Evolutionary conservation across 2,329 filamentous ascomycete species (phyloP).

Genomic region (Pseudocercospora fuligena): DNA sequence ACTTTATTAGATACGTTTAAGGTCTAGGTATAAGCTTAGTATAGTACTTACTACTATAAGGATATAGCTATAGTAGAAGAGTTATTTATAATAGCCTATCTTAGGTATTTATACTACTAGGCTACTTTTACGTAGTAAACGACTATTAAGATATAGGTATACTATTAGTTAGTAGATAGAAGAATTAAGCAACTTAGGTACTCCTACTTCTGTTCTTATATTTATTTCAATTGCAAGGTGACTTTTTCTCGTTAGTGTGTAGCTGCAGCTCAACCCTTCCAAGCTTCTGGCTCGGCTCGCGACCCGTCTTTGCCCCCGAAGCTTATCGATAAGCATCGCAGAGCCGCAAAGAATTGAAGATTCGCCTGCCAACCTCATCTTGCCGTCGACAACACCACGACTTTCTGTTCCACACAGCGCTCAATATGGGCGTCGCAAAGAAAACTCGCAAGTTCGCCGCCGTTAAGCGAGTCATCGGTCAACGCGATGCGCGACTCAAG

Average conservation of each 20-base stretch:
- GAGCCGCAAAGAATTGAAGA: slow-evolving; percentile 1
- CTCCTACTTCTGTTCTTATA: too few species aligned
- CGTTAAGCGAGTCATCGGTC: slow-evolving; percentile 82
- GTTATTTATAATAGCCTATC: slow-evolving; percentile 1
- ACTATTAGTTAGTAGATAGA: background rate
- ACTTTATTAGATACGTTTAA: slow-evolving; percentile 4
- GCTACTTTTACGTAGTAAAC: background rate
- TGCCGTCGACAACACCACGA: background rate
- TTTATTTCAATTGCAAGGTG: too few species aligned
- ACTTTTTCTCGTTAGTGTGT: too few species aligned
- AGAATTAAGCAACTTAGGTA: background rate
- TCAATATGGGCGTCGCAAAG: slow-evolving; percentile 81
- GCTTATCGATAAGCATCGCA: slow-evolving; percentile 5
- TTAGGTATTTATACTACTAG: background rate
- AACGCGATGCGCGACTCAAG: slow-evolving; percentile 79
- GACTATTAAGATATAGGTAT: background rate
- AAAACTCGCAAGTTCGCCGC: slow-evolving; percentile 88
- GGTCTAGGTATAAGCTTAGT: slow-evolving; percentile 4
- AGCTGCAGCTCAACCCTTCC: too few species aligned
- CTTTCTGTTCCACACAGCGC: background rate
- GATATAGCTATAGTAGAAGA: background rate
- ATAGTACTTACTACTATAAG: background rate
- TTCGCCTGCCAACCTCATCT: background rate
- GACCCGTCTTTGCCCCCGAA: too few species aligned
- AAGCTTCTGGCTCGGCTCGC: too few species aligned